Evolutionary conservation across 345 rosid genomes (phyloP).

Genomic region (Adansonia digitata): DNA sequence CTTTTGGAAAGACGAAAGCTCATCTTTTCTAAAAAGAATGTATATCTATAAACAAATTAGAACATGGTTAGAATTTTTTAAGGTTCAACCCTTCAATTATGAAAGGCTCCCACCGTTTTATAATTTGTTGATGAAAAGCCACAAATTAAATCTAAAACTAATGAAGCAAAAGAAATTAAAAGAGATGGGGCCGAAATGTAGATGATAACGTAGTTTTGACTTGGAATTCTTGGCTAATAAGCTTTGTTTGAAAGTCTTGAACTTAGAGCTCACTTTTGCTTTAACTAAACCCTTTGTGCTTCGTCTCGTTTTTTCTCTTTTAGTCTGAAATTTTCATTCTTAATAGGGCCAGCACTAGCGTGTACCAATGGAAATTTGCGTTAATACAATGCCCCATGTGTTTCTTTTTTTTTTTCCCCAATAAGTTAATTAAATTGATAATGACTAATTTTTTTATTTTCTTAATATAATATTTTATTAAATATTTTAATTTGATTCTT

Average conservation of each 20-base stretch:
- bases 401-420: too few relatives aligned
- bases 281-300: neutral
- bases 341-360: too few relatives aligned
- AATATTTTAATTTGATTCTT: too few relatives aligned
- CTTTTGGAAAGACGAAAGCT: neutral
- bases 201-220: too few relatives aligned
- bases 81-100: neutral
- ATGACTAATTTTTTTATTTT: too few relatives aligned
- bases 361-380: too few relatives aligned
- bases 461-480: too few relatives aligned
- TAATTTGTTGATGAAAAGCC: neutral
- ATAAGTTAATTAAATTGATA: too few relatives aligned
- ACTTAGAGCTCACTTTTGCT: neutral
- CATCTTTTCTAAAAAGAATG: neutral
- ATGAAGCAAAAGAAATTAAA: neutral
- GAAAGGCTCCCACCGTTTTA: neutral
- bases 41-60: neutral
- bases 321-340: too few relatives aligned
- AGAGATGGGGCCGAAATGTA: neutral
- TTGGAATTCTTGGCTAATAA: neutral
- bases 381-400: too few relatives aligned
- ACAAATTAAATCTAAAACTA: neutral
- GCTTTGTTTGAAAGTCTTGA: neutral
- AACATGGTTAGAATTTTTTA: too few relatives aligned
- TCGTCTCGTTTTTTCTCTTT: too few relatives aligned